Percentiles rank a stretch among this genome's conserved stretches.
Evolutionary conservation across 208 protist genomes (phyloP).

Genomic region (Wallacemonas sp.): DNA sequence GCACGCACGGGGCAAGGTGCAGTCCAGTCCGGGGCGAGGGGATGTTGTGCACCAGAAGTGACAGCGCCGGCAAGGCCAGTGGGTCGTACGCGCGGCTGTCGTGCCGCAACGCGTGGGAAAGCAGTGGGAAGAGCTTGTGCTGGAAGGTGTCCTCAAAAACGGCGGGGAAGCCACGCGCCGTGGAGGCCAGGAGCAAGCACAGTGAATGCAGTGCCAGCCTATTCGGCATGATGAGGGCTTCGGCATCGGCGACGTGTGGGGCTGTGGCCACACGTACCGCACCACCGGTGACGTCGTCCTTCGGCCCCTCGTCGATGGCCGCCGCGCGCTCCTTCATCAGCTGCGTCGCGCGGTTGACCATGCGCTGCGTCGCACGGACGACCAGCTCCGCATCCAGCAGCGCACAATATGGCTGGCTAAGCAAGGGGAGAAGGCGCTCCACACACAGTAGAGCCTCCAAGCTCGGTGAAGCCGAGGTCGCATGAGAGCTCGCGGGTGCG

Average conservation of each 20-base stretch:
- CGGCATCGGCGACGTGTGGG: not conserved
- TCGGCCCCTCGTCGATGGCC: not conserved
- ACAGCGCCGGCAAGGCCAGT: conserved; percentile 50
- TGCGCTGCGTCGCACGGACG: conserved; percentile 12
- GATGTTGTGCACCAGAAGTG: conserved; percentile 65
- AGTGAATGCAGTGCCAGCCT: conserved; percentile 42
- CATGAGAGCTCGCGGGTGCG: too few relatives aligned
- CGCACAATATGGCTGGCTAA: conserved; percentile 24
- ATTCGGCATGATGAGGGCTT: conserved; percentile 7
- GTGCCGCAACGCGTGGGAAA: conserved; percentile 37
- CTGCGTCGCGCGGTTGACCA: conserved; percentile 24
- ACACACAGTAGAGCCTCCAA: conserved; percentile 13
- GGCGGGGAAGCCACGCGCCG: conserved; percentile 27
- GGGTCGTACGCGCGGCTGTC: conserved; percentile 32
- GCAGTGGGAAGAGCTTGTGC: conserved; percentile 41
- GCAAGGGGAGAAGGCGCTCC: conserved; percentile 18
- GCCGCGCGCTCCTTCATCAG: conserved; percentile 15
- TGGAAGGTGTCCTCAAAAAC: conserved; percentile 42
- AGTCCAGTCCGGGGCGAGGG: conserved; percentile 24
- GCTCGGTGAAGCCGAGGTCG: too few relatives aligned
- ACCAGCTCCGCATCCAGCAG: conserved; percentile 12
- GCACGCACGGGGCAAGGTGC: conserved; percentile 3
- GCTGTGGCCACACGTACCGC: too few relatives aligned
- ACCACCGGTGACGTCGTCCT: conserved; percentile 9
- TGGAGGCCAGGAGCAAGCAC: conserved; percentile 41